Evolutionary conservation across 345 rosid species (phyloP), one percentile per base, ranked within the genome.

Genomic region (Gossypium raimondii): DNA sequence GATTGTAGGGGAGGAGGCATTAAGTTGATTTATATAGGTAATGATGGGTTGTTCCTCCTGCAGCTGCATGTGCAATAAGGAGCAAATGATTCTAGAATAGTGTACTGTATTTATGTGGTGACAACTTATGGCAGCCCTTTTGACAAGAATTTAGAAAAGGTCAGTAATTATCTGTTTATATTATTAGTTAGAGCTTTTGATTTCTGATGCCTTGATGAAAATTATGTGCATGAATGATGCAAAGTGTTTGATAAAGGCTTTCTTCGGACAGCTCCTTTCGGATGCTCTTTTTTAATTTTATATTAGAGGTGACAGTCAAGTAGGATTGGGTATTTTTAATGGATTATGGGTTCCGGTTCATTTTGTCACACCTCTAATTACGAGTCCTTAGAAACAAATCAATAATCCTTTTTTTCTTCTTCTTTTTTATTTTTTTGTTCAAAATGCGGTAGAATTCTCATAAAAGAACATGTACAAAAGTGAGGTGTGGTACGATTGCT

Each of bases 81-180:
- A 58, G 20, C 34, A 18, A 44, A 74, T 63, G 45, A 67, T 45
- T 70, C 27, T 75, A 67, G 74, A 77, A 9, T 62, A 34, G 78
- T 41, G 53, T 72, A 77, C 73, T 77, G 73, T 74, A 61, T 76
- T 18, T 74, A 80, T 74, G 71, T 48, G 70, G 63, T 55, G 44
- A 79, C 18, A 17, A 81, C 22, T 70, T 45, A 18, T 66, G 74
- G 29, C n/a, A 53, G 62, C 27, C 41, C 69, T 57, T 66, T 18
- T 27, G 48, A 20, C 72, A 45, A 65, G n/a, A 73, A 66, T 68
- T 55, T 48, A 67, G 76, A 62, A 34, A 60, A 48, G 34, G 67
- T 56, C 67, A 27, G 25, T 47, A 73, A 24, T 77, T 70, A 72
- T 57, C 63, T 71, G 57, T 29, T 56, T 47, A 50, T 76, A 59